Evolutionary conservation across 495 filamentous ascomycete species (phyloP).

Genomic region (Aspergillus steynii): DNA sequence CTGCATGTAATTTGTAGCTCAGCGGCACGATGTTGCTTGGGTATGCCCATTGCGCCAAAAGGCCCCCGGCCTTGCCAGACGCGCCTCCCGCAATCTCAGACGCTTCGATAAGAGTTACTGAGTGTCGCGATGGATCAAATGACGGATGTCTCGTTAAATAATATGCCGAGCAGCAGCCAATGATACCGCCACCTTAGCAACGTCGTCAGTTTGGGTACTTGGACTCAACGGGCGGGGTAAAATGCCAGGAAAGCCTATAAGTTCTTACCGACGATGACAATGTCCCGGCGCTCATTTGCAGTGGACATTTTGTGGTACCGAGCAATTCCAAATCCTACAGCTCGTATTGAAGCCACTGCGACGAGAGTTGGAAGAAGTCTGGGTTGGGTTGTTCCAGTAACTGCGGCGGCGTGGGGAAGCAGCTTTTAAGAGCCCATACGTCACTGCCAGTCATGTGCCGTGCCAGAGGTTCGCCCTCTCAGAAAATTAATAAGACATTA

Average conservation of each 20-base stretch:
- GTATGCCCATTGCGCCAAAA: constrained; percentile 92
- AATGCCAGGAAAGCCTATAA: constrained; percentile 4
- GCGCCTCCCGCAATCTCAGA: constrained; percentile 85
- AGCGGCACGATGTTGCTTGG: constrained; percentile 82
- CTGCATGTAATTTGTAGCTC: constrained; percentile 78
- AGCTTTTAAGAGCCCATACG: constrained; percentile 21
- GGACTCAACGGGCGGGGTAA: constrained; percentile 31
- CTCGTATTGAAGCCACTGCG: constrained; percentile 32
- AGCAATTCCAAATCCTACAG: constrained; percentile 19
- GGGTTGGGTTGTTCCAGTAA: neutral
- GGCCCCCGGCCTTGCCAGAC: constrained; percentile 91
- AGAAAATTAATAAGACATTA: neutral
- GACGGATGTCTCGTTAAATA: constrained; percentile 86
- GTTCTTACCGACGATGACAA: constrained; percentile 66
- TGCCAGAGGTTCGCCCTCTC: neutral
- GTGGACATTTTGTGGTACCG: constrained; percentile 37
- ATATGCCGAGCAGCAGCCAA: constrained; percentile 92
- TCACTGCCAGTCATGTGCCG: constrained; percentile 37
- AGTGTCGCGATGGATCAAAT: constrained; percentile 73
- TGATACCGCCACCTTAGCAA: constrained; percentile 77
- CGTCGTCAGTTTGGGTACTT: constrained; percentile 11
- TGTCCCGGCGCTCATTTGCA: constrained; percentile 52
- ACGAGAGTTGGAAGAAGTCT: constrained; percentile 3
- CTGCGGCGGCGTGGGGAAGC: constrained; percentile 3
- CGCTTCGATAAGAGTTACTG: constrained; percentile 86